Base-by-base conservation (phyloP, 495 filamentous ascomycete genomes). In the Hypomontagnella submonticulosa region DNA sequence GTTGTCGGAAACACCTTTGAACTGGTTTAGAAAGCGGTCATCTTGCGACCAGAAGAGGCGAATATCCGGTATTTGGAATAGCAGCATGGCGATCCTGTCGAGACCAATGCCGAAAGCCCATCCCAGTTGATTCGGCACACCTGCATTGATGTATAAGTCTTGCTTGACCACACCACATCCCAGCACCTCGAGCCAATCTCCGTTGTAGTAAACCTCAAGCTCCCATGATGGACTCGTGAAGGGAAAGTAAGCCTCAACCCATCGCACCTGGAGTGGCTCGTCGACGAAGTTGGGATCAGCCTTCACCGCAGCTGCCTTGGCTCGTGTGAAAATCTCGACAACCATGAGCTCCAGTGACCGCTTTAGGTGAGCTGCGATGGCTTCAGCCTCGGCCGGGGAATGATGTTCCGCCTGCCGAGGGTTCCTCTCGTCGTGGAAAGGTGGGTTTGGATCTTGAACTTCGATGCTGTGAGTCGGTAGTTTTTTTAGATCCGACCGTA, bases 91-190 rank as follows among this genome's bases (percentile, higher is more conserved):
- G 52, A 99, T 90, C 52, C 95, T 85, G 72, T 99, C 95, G 18
- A 98, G 82, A 8, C 95, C 95, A 11, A 97, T 80, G 19, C 95
- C 96, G 71, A 97, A 99, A 6, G 95, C 96, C 96, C 95, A 99
- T 9, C 96, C 94, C 12, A 97, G 68, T 63, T 92, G 86, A 30
- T 84, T 74, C 4, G 91, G 88, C 13, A 90, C 87, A 44, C 87
- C 89, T 1, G 94, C 93, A 58, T 91, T 87, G 73, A 83, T 85
- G 49, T 91, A 84, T 8, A 99, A 76, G 16, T 88, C 81, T 72
- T 99, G 95, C 74, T 90, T 85, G 46, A 90, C 88, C 13, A 99
- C 88, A n/a, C 96, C 96, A 71, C 91, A 97, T 3, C 96, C 95
- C 2, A 99, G 83, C 4, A 98, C 83, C 78, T 98, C 95, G 4